Base-by-base conservation (phyloP, 2,329 filamentous ascomycete genomes). In the Dryadomyces quercus-mongolicae region DNA sequence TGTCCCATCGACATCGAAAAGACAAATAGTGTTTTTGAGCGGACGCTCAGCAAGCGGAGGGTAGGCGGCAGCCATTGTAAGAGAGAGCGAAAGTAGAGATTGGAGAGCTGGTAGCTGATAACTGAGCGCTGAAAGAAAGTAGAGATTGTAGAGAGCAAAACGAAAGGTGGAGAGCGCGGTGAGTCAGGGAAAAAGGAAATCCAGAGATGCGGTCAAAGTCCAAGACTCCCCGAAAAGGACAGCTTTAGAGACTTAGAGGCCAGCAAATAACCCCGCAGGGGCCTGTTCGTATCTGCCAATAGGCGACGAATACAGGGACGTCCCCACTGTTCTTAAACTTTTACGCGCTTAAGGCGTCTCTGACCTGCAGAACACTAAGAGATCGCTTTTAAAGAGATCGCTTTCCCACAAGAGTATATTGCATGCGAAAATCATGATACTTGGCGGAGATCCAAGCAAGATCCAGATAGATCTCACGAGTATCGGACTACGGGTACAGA, bases 1-100 rank as follows among this genome's bases (percentile, higher is more conserved):
- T 34, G 93, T 96, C 65, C 82, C 88, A 68, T 98, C 93, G 57
- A 98, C 93, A 71, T 98, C 93, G 71, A 98, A 98, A 60, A 98
- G 85, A 66, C 82, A 84, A 70, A 98, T 87, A 60, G 92, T 97
- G 77, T 93, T 89, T 74, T 91, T 88, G 70, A 96, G 74, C 46
- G 88, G 88, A 62, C 93, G 88, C 64, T 92, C 77, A 68, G 85
- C 80, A 61, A 97, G 81, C 59, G 89, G 81, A 55, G 90, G 85
- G 71, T 84, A 87, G 44, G 67, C 62, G 44, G 67, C 62, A 60
- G 71, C 67, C 58, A 59, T 59, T 43, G 31, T 20, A 31, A 18
- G n/a, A 22, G 16, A 13, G 21, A 31, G 15, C n/a, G 16, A 38
- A 25, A 15, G 38, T 12, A 20, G 21, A 13, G 36, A n/a, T n/a